Evolutionary conservation across 768 basidiomycete species (phyloP).

Genomic region (Rhizopogon roseolus): DNA sequence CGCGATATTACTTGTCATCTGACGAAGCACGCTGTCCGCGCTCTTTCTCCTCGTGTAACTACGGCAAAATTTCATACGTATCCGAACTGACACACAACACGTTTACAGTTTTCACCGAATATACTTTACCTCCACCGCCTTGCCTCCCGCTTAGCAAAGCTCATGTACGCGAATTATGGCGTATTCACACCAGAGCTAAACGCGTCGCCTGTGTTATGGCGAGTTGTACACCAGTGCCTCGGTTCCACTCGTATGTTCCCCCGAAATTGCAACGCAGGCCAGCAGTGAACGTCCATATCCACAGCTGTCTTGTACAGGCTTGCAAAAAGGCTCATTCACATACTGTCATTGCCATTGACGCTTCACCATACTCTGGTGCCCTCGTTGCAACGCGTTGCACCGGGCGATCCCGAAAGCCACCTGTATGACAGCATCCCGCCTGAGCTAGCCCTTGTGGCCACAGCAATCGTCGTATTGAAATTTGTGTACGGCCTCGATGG

Average conservation of each 20-base stretch:
- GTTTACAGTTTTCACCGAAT: constrained; percentile 58
- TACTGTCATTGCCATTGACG: constrained; percentile 55
- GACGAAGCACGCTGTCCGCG: constrained; percentile 60
- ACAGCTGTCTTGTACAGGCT: constrained; percentile 59
- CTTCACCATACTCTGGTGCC: constrained; percentile 53
- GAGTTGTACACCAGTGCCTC: constrained; percentile 53
- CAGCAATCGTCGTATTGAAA: constrained; percentile 69
- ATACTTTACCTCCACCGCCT: constrained; percentile 53
- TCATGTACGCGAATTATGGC: constrained; percentile 47
- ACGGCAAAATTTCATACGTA: constrained; percentile 2
- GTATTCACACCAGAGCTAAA: constrained; percentile 73
- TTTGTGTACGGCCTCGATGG: constrained; percentile 85
- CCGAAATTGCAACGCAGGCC: not conserved
- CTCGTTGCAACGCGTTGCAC: constrained; percentile 28
- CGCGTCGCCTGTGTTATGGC: constrained; percentile 74
- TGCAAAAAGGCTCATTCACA: constrained; percentile 52
- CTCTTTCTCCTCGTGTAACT: constrained; percentile 65
- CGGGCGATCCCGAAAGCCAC: constrained; percentile 40
- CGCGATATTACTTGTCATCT: constrained; percentile 60
- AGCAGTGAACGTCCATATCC: constrained; percentile 1
- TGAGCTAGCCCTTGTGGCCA: constrained; percentile 58
- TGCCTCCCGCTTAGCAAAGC: constrained; percentile 57
- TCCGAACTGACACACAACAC: constrained; percentile 9
- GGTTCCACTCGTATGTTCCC: constrained; percentile 68
- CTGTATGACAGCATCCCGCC: constrained; percentile 62